Base-by-base conservation (phyloP, 2,329 filamentous ascomycete genomes). In the Xylogone sp. region DNA sequence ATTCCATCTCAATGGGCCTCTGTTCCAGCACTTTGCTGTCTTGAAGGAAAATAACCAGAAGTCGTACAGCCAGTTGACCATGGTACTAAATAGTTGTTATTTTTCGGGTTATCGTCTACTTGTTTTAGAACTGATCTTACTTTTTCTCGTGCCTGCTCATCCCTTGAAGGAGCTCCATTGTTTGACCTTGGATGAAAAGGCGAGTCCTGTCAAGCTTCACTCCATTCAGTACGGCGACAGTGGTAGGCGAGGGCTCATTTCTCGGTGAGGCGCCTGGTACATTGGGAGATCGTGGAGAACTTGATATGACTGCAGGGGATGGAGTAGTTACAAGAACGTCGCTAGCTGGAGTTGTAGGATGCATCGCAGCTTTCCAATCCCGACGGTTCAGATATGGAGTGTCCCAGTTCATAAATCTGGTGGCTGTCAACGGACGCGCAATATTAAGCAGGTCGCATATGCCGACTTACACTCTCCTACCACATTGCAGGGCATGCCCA, bases 401-500 rank as follows among this genome's bases (percentile, higher is more conserved):
- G 34, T 21, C 50, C 51, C 51, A 53, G 43, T 50, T 53, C 51
- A 53, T 53, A 39, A 53, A 53, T 3, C 51, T 53, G 45, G 18
- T 45, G 20, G n/a, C 13, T n/a, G n/a, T n/a, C n/a, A n/a, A n/a
- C n/a, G n/a, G n/a, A n/a, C n/a, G n/a, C n/a, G n/a, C 16, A 34
- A 39, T 12, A 31, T 52, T 43, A 52, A 46, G 21, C 16, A 50
- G 18, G n/a, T 45, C 21, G 8, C 21, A 24, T 16, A 45, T 3
- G 5, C 19, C 53, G 52, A n/a, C n/a, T n/a, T 29, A 55, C 53
- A 55, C 46, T 47, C 53, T 53, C 21, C 51, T 53, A 24, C 53
- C 53, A 31, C 48, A 49, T 39, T 55, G 53, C 12, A 55, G 31
- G 18, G 53, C 53, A 42, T 55, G 53, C 24, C 53, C 53, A 45